Base-by-base conservation (phyloP, 768 basidiomycete genomes). In the Lactarius tabidus region DNA sequence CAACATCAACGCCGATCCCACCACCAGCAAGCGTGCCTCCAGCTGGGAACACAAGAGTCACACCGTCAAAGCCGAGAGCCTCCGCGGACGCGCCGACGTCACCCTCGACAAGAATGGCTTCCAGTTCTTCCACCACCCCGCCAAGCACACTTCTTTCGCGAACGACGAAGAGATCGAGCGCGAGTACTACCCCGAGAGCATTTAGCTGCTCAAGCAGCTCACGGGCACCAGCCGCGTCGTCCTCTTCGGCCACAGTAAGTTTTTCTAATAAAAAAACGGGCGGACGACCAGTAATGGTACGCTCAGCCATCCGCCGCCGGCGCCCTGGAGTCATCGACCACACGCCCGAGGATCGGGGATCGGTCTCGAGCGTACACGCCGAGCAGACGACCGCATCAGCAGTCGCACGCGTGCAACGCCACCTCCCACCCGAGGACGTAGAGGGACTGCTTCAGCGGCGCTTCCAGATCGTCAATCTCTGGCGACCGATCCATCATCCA, bases 211-310 rank as follows among this genome's bases (percentile, higher is more conserved):
- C 51, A 87, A 88, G 76, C 72, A 82, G 64, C 61, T 83, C 12
- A 86, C 86, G 0, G 85, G 87, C 3, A 87, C 87, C 0, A 82
- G 77, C 68, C 76, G 79, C 29, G 84, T 85, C 12, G 81, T 86
- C n/a, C 59, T 87, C 18, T 89, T 88, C 68, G 85, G 87, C 69
- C 86, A 87, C 70, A 87, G 86, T 85, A 63, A 60, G 85, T 71
- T 23, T 23, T n/a, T 33, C 17, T 23, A n/a, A n/a, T n/a, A n/a
- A n/a, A n/a, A 15, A 15, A 5, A 59, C 54, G 29, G 15, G 38
- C n/a, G 35, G 26, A 12, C 9, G 26, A 12, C 52, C 15, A 26
- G 12, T 60, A 26, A 29, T 36, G 20, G 20, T 29, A 3, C 33
- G 33, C n/a, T 18, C 62, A 82, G 82, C 81, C 0, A 75, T 81